These are phyloP conservation scores for Globisporangium lucens DNA, from an alignment of 352 stramenopile species.

Conservation along the genomic window DNA sequence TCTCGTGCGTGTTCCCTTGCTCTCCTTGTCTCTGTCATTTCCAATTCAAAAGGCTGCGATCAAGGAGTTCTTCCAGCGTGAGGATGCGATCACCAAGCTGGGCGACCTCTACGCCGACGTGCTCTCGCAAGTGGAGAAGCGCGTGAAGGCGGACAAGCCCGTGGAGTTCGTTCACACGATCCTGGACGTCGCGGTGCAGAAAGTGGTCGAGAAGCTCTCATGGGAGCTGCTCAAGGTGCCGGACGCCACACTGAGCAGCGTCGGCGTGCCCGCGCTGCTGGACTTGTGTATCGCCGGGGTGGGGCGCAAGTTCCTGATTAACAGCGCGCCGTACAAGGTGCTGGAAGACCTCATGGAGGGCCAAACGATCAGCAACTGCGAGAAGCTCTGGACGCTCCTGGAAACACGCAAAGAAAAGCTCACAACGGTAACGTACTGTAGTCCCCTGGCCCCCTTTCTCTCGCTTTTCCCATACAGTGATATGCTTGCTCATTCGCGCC, in stretches of 20 bases:
- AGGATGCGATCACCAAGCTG: constrained; percentile 53
- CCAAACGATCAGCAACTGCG: constrained; percentile 83
- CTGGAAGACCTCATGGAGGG: constrained; percentile 86
- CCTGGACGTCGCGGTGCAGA: constrained; percentile 76
- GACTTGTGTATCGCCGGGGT: constrained; percentile 84
- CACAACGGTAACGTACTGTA: constrained; percentile 31
- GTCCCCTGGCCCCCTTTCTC: neutral
- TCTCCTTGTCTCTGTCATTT: constrained; percentile 10
- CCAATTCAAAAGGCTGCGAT: constrained; percentile 41
- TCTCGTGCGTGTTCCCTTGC: neutral
- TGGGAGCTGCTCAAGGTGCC: constrained; percentile 70
- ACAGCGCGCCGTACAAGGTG: constrained; percentile 80
- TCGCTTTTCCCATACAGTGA: neutral
- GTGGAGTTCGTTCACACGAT: constrained; percentile 57
- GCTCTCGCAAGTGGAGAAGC: constrained; percentile 27
- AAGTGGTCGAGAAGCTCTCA: constrained; percentile 72
- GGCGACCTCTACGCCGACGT: constrained; percentile 42
- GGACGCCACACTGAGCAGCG: constrained; percentile 45
- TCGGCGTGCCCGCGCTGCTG: constrained; percentile 67
- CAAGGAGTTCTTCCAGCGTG: constrained; percentile 47
- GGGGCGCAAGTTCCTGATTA: constrained; percentile 51
- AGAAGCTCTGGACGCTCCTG: constrained; percentile 82
- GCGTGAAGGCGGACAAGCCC: constrained; percentile 25
- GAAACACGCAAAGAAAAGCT: constrained; percentile 76
- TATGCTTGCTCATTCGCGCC: neutral